Percentiles rank a stretch among this genome's conserved stretches.
Conservation (phyloP, 2,329 filamentous ascomycete genomes). For the Leptosphaerulina australis region DNA sequence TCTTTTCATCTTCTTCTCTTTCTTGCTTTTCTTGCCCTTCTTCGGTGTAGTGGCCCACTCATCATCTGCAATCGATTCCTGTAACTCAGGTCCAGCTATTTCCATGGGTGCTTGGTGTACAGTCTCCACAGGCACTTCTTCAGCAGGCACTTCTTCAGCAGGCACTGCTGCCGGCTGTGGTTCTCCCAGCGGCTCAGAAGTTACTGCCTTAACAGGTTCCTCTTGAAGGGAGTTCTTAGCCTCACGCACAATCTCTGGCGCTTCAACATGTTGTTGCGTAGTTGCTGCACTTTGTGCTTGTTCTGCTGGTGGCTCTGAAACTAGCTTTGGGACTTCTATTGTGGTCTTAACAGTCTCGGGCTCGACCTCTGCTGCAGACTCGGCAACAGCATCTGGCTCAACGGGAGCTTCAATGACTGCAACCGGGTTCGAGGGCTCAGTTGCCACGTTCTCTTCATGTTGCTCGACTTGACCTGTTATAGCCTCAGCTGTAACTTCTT, state of each 20-base stretch:
- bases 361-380: constrained; percentile 5
- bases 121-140: not conserved
- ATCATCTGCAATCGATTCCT: constrained; percentile 1
- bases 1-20: constrained; percentile 16
- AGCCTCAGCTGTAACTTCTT: constrained; percentile 2
- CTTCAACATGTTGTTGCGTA: not conserved
- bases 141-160: not conserved
- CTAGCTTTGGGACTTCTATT: not conserved
- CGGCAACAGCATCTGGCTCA: constrained; percentile 1
- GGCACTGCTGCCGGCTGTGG: not conserved
- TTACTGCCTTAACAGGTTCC: not conserved
- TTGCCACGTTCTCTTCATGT: not conserved
- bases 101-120: not conserved
- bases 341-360: constrained; percentile 4
- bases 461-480: constrained; percentile 3
- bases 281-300: constrained; percentile 1
- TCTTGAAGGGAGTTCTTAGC: not conserved
- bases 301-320: constrained; percentile 3
- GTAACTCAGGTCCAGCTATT: not conserved
- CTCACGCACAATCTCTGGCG: not conserved
- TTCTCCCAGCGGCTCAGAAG: not conserved
- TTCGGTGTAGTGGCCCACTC: constrained; percentile 7
- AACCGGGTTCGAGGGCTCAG: not conserved
- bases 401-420: not conserved
- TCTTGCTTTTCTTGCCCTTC: constrained; percentile 14